These are phyloP conservation scores for Puccinia sorghi DNA, from an alignment of 1,284 basidiomycete genomes.

Conservation along the genomic window DNA sequence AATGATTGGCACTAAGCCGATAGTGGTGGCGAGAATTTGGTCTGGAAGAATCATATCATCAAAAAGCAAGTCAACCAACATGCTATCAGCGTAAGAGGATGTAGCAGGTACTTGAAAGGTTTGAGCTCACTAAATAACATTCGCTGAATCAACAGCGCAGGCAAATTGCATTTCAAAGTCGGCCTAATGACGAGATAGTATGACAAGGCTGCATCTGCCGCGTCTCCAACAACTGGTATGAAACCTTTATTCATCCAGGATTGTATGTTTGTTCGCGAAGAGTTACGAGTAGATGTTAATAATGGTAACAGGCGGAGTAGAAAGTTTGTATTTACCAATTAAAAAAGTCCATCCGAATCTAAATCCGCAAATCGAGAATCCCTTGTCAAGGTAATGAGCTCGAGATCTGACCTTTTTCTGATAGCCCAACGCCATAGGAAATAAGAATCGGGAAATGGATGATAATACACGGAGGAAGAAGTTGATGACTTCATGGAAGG, in stretches of 20 bases:
- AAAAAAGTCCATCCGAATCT: conserved; percentile 57
- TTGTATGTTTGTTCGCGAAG: neutral
- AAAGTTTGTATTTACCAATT: conserved; percentile 21
- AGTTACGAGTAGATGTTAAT: neutral
- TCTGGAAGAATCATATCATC: conserved; percentile 54
- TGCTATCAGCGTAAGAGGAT: neutral
- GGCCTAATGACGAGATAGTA: conserved; percentile 50
- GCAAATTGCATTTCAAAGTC: conserved; percentile 51
- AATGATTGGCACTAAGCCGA: conserved; percentile 57
- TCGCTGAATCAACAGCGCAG: conserved; percentile 27
- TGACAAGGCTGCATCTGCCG: conserved; percentile 49
- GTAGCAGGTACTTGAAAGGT: neutral
- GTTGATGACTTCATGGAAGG: neutral
- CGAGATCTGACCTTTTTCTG: conserved; percentile 41
- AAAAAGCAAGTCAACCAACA: neutral
- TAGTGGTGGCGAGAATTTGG: conserved; percentile 55
- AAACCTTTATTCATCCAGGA: conserved; percentile 53
- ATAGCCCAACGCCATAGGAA: neutral
- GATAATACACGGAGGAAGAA: neutral
- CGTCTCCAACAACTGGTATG: conserved; percentile 48
- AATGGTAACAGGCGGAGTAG: neutral
- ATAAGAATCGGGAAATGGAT: neutral
- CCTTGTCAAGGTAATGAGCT: conserved; percentile 43
- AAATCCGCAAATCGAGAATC: conserved; percentile 56
- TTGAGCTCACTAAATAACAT: conserved; percentile 31